Evolutionary conservation across 2,329 filamentous ascomycete genomes (phyloP), one percentile per base, ranked within the genome.

Genomic region (Ambrosiella cleistominuta): DNA sequence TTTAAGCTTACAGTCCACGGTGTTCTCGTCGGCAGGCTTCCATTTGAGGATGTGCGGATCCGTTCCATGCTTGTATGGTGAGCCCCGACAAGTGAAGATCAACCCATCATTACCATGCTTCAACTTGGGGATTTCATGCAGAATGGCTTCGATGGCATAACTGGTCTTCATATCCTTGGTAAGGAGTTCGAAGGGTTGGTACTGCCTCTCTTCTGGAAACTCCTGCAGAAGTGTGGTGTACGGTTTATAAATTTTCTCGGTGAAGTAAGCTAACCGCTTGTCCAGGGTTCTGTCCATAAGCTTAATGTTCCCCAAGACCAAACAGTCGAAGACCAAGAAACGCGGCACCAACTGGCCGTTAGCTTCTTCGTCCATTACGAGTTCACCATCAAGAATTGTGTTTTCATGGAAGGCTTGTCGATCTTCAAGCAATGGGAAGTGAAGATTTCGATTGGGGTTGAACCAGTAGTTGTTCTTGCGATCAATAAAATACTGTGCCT

Each of bases 391-490:
- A 52, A 97, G 77, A 37, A 98, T 72, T 0, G 93, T 97, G 61
- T 81, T 79, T 12, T 75, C 79, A 67, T 97, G 89, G 68, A 87
- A 96, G 12, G 74, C 76, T 49, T 75, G 70, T 9, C 79, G 76
- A 63, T 86, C 78, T 49, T 78, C 74, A 42, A 80, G 80, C 19
- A 85, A 74, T 0, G 93, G 93, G 64, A 97, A 90, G 69, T 95
- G 88, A 27, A 97, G 77, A 59, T 74, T 77, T 57, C 73, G 74
- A 61, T 78, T 75, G 37, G 80, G 78, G 61, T 97, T 81, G 66
- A 79, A 88, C 79, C 91, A 95, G 74, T 93, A 98, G 69, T 97
- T 89, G 72, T 98, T 97, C 72, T 90, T 95, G 67, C 93, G 88
- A 72, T 98, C 91, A 71, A 98, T 95, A 59, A 98, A 77, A 72